Evolutionary conservation across 805 yeast genomes (phyloP).

Genomic region (Teunomyces kruisii): DNA sequence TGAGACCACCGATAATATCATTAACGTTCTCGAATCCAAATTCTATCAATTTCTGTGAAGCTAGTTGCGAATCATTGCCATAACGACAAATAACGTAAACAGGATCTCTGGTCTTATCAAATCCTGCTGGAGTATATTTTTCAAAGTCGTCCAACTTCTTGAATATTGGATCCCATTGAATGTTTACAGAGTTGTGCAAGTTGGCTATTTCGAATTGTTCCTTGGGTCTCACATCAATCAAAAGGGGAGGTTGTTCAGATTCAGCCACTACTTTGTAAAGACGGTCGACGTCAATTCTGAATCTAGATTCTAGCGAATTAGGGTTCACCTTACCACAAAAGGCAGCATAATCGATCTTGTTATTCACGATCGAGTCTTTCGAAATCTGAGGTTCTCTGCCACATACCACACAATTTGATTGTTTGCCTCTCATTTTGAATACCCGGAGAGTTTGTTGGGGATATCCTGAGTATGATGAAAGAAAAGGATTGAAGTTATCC

Average conservation of each 20-base stretch:
- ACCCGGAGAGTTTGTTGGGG: slow-evolving; percentile 64
- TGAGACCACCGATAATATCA: slow-evolving; percentile 80
- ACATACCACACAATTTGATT: slow-evolving; percentile 62
- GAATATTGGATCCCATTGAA: slow-evolving; percentile 57
- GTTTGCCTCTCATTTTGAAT: slow-evolving; percentile 77
- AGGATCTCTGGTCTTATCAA: slow-evolving; percentile 20
- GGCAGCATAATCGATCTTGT: slow-evolving; percentile 57
- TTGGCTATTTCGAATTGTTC: slow-evolving; percentile 72
- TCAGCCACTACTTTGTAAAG: slow-evolving; percentile 22
- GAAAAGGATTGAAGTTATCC: slow-evolving; percentile 63
- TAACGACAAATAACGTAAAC: slow-evolving; percentile 74
- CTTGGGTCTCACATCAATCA: slow-evolving; percentile 77
- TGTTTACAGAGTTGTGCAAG: slow-evolving; percentile 57
- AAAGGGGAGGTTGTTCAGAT: slow-evolving; percentile 24
- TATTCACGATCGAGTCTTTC: slow-evolving; percentile 42
- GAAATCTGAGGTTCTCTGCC: slow-evolving; percentile 55
- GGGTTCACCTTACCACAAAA: slow-evolving; percentile 71
- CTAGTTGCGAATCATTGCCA: slow-evolving; percentile 89
- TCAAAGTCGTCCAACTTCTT: slow-evolving; percentile 24
- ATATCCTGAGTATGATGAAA: slow-evolving; percentile 66
- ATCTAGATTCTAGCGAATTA: slow-evolving; percentile 42
- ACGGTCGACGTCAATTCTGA: slow-evolving; percentile 48
- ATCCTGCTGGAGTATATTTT: slow-evolving; percentile 14
- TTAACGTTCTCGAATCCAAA: slow-evolving; percentile 49
- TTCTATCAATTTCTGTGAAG: slow-evolving; percentile 57